Evolutionary conservation across 2,329 filamentous ascomycete species (phyloP).

Genomic region (Penicillium frequentans): DNA sequence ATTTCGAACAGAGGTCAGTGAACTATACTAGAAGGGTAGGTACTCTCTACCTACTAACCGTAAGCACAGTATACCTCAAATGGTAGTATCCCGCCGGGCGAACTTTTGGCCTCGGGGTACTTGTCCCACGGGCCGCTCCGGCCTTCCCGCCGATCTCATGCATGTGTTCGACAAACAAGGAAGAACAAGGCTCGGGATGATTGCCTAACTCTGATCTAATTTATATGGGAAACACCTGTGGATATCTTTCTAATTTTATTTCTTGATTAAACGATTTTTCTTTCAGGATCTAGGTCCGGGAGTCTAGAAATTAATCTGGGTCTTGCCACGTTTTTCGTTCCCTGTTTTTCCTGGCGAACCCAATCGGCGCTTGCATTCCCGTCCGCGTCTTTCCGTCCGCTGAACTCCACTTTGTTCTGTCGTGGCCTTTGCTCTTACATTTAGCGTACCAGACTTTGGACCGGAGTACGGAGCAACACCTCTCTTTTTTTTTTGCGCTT

Average conservation of each 20-base stretch:
- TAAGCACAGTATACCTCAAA: not conserved
- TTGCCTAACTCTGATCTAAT: not conserved
- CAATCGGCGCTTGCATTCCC: conserved; percentile 4
- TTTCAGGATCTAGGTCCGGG: not conserved
- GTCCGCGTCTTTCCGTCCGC: conserved; percentile 5
- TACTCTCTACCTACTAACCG: not conserved
- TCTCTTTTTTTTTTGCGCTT: not conserved
- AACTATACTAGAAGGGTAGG: not conserved
- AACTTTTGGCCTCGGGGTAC: conserved; percentile 24
- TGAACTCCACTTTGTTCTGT: conserved; percentile 1
- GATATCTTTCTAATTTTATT: not conserved
- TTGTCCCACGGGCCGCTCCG: conserved; percentile 30
- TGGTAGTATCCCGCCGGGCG: not conserved
- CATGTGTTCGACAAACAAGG: conserved; percentile 22
- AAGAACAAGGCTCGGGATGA: not conserved
- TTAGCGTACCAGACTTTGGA: conserved; percentile 2
- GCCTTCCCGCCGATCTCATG: conserved; percentile 31
- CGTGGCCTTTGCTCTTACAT: not conserved
- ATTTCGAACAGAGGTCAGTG: not conserved
- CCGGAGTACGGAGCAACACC: not conserved
- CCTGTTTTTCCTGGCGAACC: not conserved
- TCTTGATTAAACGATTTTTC: not conserved
- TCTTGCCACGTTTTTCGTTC: not conserved
- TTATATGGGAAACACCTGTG: not conserved
- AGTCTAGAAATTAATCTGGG: not conserved